Conservation (phyloP, 306 rosid genomes). For the Cucurbita moschata region DNA sequence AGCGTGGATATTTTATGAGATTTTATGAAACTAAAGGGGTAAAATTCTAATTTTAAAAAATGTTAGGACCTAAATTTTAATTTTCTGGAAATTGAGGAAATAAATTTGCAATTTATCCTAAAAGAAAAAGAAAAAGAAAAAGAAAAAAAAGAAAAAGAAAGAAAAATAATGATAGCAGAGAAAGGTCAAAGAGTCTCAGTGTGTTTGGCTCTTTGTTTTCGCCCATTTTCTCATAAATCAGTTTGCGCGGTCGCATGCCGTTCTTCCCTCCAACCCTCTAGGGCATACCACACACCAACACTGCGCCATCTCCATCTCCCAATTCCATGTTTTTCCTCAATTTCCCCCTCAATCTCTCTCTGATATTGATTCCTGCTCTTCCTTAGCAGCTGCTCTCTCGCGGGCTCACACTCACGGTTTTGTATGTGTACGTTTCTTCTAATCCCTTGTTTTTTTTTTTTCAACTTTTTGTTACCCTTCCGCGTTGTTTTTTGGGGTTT, state of each 20-base stretch:
- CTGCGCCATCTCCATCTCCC: neutral
- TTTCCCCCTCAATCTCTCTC: neutral
- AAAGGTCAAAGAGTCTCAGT: too few species aligned
- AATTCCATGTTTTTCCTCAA: neutral
- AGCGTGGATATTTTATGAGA: too few species aligned
- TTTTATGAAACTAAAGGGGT: too few species aligned
- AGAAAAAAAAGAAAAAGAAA: too few species aligned
- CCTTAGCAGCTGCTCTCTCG: neutral
- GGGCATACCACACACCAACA: neutral
- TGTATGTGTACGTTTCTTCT: neutral
- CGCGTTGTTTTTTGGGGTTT: neutral
- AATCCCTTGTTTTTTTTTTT: neutral
- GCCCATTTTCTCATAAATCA: neutral
- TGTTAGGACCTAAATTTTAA: too few species aligned
- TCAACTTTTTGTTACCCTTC: neutral
- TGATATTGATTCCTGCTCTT: neutral
- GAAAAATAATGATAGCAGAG: too few species aligned
- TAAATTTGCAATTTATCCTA: too few species aligned
- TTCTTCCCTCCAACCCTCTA: neutral
- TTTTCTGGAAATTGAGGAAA: too few species aligned
- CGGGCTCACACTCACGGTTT: neutral
- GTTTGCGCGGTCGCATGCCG: neutral
- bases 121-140: too few species aligned
- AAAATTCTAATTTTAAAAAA: too few species aligned
- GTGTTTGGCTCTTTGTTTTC: too few species aligned